These are phyloP conservation scores for Capsicum baccatum DNA, from an alignment of 257 asterid genomes.

Conservation along the genomic window DNA sequence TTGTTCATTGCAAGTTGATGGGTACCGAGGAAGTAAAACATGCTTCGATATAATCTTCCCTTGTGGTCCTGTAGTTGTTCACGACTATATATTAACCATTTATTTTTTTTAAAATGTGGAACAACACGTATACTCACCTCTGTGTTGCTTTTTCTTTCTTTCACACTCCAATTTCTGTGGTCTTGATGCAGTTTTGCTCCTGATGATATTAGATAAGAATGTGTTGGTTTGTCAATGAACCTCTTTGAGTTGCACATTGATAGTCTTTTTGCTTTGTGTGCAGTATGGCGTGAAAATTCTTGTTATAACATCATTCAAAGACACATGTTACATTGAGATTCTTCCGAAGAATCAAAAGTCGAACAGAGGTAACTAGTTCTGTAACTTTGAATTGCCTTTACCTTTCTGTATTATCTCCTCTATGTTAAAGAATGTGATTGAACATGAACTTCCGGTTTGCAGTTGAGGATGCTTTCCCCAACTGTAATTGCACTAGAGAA, in stretches of 20 bases:
- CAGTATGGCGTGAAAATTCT: slow-evolving; percentile 93
- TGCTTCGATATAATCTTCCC: not conserved
- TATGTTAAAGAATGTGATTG: not conserved
- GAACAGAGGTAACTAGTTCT: slow-evolving; percentile 63
- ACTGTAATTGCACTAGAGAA: not conserved
- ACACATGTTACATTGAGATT: slow-evolving; percentile 94
- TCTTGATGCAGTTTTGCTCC: not conserved
- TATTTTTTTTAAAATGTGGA: not conserved
- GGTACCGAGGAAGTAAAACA: not conserved
- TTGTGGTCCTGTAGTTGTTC: not conserved
- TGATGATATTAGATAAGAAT: not conserved
- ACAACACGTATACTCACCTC: not conserved
- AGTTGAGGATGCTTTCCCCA: not conserved
- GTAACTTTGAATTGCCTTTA: not conserved
- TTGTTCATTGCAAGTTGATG: not conserved
- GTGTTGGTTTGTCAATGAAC: slow-evolving; percentile 24
- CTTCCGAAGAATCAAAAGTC: slow-evolving; percentile 84
- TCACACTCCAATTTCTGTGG: not conserved
- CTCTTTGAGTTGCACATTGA: slow-evolving; percentile 33
- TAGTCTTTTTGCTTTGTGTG: slow-evolving; percentile 30
- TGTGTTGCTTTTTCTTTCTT: not conserved
- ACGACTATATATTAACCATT: not conserved
- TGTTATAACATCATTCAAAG: slow-evolving; percentile 86
- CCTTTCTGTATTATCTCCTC: not conserved
- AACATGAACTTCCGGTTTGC: not conserved